Evolutionary conservation across 371 early-diverging fungal genomes (phyloP), one percentile per base, ranked within the genome.

Genomic region (Coemansia sp.): DNA sequence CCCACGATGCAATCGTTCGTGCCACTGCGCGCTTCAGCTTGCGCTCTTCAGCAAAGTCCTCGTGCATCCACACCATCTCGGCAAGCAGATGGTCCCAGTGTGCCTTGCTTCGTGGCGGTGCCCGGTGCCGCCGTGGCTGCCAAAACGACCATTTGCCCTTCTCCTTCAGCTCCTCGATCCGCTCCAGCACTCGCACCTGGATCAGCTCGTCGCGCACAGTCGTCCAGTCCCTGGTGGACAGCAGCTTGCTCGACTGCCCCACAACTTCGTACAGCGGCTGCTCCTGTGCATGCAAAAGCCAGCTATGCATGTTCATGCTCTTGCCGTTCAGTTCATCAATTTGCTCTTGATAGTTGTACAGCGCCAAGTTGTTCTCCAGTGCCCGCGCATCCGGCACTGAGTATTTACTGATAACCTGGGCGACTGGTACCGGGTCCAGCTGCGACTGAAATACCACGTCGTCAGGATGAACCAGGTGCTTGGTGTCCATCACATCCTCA

Each of bases 81-180:
- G 92, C 92, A 61, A 97, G 65, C 39, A 95, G 64, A 53, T 83
- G 83, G 74, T 95, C 96, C 93, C 94, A 92, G 59, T 94, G 93
- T 0, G 90, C 86, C 52, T 91, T 90, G n/a, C 83, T 79, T 47
- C 94, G 77, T 16, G 86, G 82, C 14, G 88, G 86, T 1, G 87
- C 81, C 1, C 81, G 82, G 57, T 90, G 90, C 36, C 83, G 82
- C 62, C 85, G 88, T 12, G 91, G 75, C 69, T 97, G 97, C 65
- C 87, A 79, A 42, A 90, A 84, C 62, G 90, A 88, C 94, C 94
- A 94, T 52, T 82, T 60, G 63, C 88, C 86, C 39, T 82, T 81
- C 20, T 84, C 83, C 62, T 94, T 94, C 54, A 94, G 68, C 8
- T 84, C 81, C 39, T 95, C 95, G 39, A 95, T 87, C 43, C 85